These are phyloP conservation scores for Starmerella vitae DNA, from an alignment of 805 yeast species.

Conservation along the genomic window DNA sequence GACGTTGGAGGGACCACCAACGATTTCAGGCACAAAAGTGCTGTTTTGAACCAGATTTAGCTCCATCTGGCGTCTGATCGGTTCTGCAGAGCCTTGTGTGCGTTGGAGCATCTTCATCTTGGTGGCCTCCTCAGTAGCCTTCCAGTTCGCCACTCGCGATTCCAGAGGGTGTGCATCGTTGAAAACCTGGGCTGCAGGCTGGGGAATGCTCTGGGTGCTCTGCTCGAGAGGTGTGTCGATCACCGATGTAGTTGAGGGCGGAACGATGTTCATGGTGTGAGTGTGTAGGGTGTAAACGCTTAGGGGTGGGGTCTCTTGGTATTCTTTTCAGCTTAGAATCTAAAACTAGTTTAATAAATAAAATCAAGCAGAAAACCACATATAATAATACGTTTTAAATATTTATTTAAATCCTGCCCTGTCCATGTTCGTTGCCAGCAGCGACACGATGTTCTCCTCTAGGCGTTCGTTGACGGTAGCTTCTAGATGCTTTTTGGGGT, in stretches of 20 bases:
- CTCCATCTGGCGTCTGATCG: slow-evolving; percentile 86
- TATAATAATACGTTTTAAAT: background rate
- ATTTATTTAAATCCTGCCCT: slow-evolving; percentile 67
- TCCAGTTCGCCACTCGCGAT: slow-evolving; percentile 64
- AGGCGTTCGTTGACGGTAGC: slow-evolving; percentile 76
- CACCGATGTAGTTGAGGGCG: background rate
- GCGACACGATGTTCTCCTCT: slow-evolving; percentile 80
- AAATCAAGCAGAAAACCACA: no score
- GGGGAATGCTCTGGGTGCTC: slow-evolving; percentile 1
- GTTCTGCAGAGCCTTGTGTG: slow-evolving; percentile 84
- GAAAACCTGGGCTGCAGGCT: slow-evolving; percentile 26
- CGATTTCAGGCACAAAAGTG: slow-evolving; percentile 50
- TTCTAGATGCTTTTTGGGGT: slow-evolving; percentile 91
- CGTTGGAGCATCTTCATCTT: slow-evolving; percentile 69
- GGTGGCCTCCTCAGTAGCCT: slow-evolving; percentile 52
- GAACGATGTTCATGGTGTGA: slow-evolving; percentile 2
- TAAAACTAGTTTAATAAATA: no score
- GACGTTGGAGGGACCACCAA: slow-evolving; percentile 46
- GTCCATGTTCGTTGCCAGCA: slow-evolving; percentile 80
- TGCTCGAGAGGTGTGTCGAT: slow-evolving; percentile 1
- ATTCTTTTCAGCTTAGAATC: no score
- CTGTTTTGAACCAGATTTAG: slow-evolving; percentile 54
- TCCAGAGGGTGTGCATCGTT: slow-evolving; percentile 64
- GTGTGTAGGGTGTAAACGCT: no score
- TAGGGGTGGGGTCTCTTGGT: no score